A percentile compares a stretch with the other conserved stretches of the same genome.
Conservation (phyloP, 192 early-diverging fungal species). For the Obelidium mucronatum region DNA sequence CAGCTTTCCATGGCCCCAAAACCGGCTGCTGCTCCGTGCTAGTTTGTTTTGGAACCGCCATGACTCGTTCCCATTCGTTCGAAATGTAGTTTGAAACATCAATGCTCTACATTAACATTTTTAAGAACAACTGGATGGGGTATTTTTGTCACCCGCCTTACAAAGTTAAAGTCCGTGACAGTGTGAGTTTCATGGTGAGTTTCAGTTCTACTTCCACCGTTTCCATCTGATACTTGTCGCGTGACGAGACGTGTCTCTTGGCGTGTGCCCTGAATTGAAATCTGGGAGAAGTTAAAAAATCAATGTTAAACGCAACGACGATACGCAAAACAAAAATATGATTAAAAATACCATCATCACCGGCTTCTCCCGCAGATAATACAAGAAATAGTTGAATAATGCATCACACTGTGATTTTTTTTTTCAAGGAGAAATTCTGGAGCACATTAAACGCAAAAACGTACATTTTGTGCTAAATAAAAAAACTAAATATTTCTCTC, state of each 20-base stretch:
- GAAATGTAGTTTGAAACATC: constrained; percentile 42
- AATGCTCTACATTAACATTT: neutral
- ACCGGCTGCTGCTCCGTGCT: constrained; percentile 30
- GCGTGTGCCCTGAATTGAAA: too few species aligned
- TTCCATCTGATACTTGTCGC: too few species aligned
- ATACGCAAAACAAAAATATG: neutral
- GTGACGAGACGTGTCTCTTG: too few species aligned
- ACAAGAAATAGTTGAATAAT: constrained; percentile 26
- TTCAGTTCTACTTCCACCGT: too few species aligned
- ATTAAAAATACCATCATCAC: constrained; percentile 2
- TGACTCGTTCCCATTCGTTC: constrained; percentile 35
- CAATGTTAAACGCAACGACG: too few species aligned
- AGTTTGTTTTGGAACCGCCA: constrained; percentile 40
- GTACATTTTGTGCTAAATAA: too few species aligned
- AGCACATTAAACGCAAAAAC: too few species aligned
- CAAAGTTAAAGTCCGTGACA: constrained; percentile 27
- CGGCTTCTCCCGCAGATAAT: constrained; percentile 4
- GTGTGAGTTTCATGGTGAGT: constrained; percentile 26
- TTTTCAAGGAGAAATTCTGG: too few species aligned
- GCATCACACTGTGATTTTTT: too few species aligned
- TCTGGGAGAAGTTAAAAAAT: too few species aligned
- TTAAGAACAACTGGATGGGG: neutral
- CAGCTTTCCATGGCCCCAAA: constrained; percentile 11
- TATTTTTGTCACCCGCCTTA: neutral
- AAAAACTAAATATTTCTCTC: neutral